These are phyloP conservation scores for Urtica urens DNA, from an alignment of 306 rosid species.

Conservation along the genomic window DNA sequence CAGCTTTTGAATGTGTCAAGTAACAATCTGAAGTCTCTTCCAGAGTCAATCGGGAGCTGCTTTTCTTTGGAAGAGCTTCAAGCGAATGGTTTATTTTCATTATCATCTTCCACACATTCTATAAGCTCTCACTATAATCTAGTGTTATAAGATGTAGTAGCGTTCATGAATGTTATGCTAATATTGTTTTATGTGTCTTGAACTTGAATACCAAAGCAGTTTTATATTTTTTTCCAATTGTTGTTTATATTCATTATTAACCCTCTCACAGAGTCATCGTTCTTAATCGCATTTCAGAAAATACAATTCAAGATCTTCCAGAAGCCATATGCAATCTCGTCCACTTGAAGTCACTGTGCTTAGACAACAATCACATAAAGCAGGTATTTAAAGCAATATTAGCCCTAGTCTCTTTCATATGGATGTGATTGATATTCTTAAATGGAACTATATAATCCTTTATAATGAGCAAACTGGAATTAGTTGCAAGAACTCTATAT, in stretches of 20 bases:
- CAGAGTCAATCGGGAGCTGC: slow-evolving; percentile 93
- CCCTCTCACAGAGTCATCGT: slow-evolving; percentile 12
- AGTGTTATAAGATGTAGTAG: no score
- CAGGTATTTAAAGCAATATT: slow-evolving; percentile 34
- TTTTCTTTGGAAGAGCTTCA: slow-evolving; percentile 93
- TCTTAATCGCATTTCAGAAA: slow-evolving; percentile 52
- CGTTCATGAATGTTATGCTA: no score
- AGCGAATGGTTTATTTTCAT: slow-evolving; percentile 59
- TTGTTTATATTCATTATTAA: not conserved
- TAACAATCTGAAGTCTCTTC: slow-evolving; percentile 71
- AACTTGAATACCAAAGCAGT: no score
- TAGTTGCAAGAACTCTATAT: no score
- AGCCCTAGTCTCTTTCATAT: slow-evolving; percentile 3
- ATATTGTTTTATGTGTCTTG: no score
- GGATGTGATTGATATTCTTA: no score
- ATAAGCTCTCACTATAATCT: slow-evolving; percentile 2
- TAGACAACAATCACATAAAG: slow-evolving; percentile 70
- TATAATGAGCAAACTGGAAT: no score
- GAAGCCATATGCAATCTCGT: slow-evolving; percentile 70
- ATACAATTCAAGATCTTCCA: slow-evolving; percentile 72
- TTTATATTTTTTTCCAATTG: no score
- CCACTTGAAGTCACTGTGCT: slow-evolving; percentile 73
- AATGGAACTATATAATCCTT: no score
- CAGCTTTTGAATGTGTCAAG: slow-evolving; percentile 68
- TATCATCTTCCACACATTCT: not conserved